Conservation (phyloP, 2,329 filamentous ascomycete genomes). For the Neonectria ditissima region DNA sequence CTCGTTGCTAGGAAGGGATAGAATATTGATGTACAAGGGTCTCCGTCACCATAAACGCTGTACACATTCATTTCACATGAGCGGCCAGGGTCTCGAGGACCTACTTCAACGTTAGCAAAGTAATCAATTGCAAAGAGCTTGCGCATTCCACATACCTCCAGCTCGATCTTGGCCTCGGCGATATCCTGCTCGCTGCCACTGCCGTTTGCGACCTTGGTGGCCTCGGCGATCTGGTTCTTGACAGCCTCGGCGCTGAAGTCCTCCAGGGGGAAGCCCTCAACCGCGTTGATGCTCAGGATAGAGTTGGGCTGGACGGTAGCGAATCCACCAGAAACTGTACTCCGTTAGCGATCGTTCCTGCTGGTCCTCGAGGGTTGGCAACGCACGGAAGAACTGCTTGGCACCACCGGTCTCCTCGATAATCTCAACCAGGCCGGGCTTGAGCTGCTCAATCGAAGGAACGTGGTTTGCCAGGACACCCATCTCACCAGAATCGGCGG, state of each 20-base stretch:
- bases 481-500: constrained; percentile 98
- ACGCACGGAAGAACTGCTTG: constrained; percentile 99
- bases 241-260: constrained; percentile 96
- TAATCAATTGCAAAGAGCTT: constrained; percentile 11
- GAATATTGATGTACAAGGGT: constrained; percentile 58
- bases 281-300: constrained; percentile 95
- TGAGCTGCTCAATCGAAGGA: constrained; percentile 98
- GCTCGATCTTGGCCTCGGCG: constrained; percentile 98
- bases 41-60: constrained; percentile 57
- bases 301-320: constrained; percentile 97
- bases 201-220: constrained; percentile 92
- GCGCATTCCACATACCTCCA: constrained; percentile 76
- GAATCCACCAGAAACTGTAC: constrained; percentile 91
- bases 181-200: constrained; percentile 96
- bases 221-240: constrained; percentile 89
- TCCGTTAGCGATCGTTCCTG: constrained; percentile 35
- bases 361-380: constrained; percentile 24
- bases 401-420: constrained; percentile 87
- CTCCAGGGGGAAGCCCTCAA: constrained; percentile 93
- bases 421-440: constrained; percentile 94
- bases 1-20: constrained; percentile 51
- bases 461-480: constrained; percentile 99
- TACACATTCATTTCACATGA: constrained; percentile 79
- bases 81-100: constrained; percentile 87
- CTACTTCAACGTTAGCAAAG: constrained; percentile 61